Base-by-base conservation (phyloP, 2,329 filamentous ascomycete genomes). In the Aspergillus caelatus region DNA sequence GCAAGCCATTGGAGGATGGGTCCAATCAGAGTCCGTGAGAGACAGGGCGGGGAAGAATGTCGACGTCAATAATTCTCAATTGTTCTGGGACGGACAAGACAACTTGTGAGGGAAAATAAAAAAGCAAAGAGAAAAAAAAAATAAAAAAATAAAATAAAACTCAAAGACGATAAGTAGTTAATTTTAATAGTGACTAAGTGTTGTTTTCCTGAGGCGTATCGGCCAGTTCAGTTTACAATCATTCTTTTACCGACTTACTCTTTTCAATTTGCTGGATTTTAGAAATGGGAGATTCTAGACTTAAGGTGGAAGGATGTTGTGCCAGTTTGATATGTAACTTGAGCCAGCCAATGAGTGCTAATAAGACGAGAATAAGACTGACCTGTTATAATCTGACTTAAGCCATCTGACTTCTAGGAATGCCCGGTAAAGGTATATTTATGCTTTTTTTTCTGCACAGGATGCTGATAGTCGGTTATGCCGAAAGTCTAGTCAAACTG, bases 51-150 rank as follows among this genome's bases (percentile, higher is more conserved):
- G 14, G 34, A 23, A 58, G 54, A 57, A 46, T 56, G 61, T 65
- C 63, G 61, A 67, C 65, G 65, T 67, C 65, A 65, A 53, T 58
- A 48, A 45, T 53, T 53, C 32, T 48, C 21, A 9, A 58, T 26
- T 36, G 16, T 32, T 43, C 23, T 56, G 36, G 32, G 30, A 54
- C 32, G 32, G 32, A 34, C 50, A 54, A 23, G 30, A 36, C 43
- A 46, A n/a, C 3, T 43, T 41, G 41, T 21, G 19, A 26, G 19
- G 39, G 8, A 36, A 10, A 32, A 34, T n/a, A n/a, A n/a, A n/a
- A n/a, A n/a, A n/a, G n/a, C n/a, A n/a, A n/a, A n/a, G n/a, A n/a
- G 32, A 45, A 52, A 43, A 5, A 34, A 50, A 43, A 30, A 36
- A 21, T 34, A n/a, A n/a, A 34, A 48, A 46, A 45, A 21, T 21